These are phyloP conservation scores for Mortierella sp. DNA, from an alignment of 371 early-diverging fungal species.

Conservation along the genomic window DNA sequence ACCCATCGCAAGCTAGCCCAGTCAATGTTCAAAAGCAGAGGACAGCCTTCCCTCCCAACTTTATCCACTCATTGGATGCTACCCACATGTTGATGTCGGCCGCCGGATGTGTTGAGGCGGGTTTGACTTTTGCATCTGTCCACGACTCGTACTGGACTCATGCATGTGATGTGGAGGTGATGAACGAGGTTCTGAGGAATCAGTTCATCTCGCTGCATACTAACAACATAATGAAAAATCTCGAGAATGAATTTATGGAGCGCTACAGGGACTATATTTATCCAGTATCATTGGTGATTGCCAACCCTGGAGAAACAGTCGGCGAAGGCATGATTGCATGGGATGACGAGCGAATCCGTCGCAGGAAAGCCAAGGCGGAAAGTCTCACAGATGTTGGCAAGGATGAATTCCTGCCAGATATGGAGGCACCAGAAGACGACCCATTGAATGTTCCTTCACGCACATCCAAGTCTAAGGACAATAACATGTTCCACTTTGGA, in stretches of 20 bases:
- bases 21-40: slow-evolving; percentile 94
- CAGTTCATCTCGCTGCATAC: slow-evolving; percentile 92
- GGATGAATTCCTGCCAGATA: slow-evolving; percentile 38
- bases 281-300: slow-evolving; percentile 66
- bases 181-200: slow-evolving; percentile 90
- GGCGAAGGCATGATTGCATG: slow-evolving; percentile 53
- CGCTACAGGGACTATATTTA: slow-evolving; percentile 84
- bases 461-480: slow-evolving; percentile 16
- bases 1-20: slow-evolving; percentile 78
- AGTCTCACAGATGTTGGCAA: background rate
- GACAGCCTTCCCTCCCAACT: slow-evolving; percentile 98
- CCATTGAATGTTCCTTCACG: slow-evolving; percentile 10
- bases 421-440: slow-evolving; percentile 23
- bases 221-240: slow-evolving; percentile 86
- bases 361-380: slow-evolving; percentile 30
- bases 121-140: slow-evolving; percentile 93
- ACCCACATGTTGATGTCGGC: slow-evolving; percentile 98
- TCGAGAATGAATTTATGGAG: slow-evolving; percentile 85
- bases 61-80: slow-evolving; percentile 97
- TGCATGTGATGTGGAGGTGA: slow-evolving; percentile 89
- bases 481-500: slow-evolving; percentile 34
- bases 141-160: slow-evolving; percentile 99
- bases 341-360: slow-evolving; percentile 31
- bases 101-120: slow-evolving; percentile 83
- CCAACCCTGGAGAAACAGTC: slow-evolving; percentile 37